phyloP scores from a whole-genome alignment of 139 green algal genomes.

The Asterochloris sp. region DNA sequence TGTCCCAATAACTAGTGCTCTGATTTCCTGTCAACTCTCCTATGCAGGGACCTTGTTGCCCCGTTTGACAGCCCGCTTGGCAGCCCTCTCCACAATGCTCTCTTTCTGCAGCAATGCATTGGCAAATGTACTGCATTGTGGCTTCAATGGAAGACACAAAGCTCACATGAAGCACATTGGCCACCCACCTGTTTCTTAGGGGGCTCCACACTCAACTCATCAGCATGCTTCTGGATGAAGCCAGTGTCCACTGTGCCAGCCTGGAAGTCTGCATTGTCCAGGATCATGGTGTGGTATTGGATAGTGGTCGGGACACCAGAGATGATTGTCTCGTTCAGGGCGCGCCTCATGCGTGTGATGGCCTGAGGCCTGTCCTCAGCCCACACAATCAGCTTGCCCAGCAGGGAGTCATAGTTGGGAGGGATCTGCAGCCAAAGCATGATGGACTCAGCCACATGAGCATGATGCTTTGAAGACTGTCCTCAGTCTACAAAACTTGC shows the following conservation, averaged over 20 bases:
- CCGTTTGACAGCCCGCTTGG: conserved; percentile 28
- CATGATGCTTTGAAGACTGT: too few relatives aligned
- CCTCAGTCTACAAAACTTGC: too few relatives aligned
- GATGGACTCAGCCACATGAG: background rate
- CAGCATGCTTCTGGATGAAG: conserved; percentile 88
- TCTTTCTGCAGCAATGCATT: conserved; percentile 11
- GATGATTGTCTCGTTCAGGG: conserved; percentile 65
- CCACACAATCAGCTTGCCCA: conserved; percentile 99
- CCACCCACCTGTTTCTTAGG: conserved; percentile 22
- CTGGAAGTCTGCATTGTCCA: conserved; percentile 67
- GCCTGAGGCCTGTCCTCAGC: conserved; percentile 68
- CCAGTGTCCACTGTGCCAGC: conserved; percentile 55
- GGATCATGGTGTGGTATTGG: conserved; percentile 86
- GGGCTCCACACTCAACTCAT: conserved; percentile 58
- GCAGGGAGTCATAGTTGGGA: conserved; percentile 94
- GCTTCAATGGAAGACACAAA: background rate
- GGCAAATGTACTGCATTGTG: background rate
- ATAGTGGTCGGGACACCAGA: conserved; percentile 85
- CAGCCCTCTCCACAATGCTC: conserved; percentile 27
- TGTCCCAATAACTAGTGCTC: too few relatives aligned
- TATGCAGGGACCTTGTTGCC: conserved; percentile 12
- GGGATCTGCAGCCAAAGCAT: conserved; percentile 52
- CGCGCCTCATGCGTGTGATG: conserved; percentile 82
- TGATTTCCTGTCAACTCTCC: background rate
- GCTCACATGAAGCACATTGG: background rate